phyloP scores from a whole-genome alignment of 2,329 filamentous ascomycete species.

The Thielaviopsis euricoi region DNA sequence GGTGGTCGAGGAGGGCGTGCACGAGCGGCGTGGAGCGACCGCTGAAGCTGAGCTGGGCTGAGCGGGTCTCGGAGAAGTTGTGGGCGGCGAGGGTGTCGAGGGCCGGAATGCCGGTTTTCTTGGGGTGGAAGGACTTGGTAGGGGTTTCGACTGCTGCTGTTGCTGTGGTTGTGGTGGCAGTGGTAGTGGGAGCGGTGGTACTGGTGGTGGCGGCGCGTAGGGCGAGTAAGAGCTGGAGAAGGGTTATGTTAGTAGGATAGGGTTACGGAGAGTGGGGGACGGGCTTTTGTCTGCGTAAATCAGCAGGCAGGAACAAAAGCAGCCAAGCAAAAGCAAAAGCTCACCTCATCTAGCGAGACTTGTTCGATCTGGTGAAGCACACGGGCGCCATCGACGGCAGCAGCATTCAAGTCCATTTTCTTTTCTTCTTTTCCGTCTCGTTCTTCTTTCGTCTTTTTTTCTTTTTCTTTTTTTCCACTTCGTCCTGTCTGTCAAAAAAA shows the following conservation, averaged over 20 bases:
- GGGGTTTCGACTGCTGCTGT: constrained; percentile 6
- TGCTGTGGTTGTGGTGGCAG: too few species aligned
- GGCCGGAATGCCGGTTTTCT: constrained; percentile 24
- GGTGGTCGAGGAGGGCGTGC: constrained; percentile 35
- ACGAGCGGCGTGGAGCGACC: constrained; percentile 38
- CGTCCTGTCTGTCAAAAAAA: too few species aligned
- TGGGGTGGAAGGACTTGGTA: constrained; percentile 13
- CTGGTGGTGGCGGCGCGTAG: too few species aligned
- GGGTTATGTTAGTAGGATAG: not conserved
- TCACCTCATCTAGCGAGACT: constrained; percentile 42
- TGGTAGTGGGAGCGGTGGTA: too few species aligned
- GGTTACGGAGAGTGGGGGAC: constrained; percentile 11
- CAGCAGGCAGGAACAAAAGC: not conserved
- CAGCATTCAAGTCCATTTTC: constrained; percentile 18
- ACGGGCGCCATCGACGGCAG: constrained; percentile 28
- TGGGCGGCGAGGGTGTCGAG: constrained; percentile 30
- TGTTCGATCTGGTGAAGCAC: constrained; percentile 40
- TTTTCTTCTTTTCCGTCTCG: not conserved
- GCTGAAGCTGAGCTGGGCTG: constrained; percentile 30
- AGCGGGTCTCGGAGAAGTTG: constrained; percentile 32
- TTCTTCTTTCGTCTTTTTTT: not conserved
- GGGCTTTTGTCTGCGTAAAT: too few species aligned
- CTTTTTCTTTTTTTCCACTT: too few species aligned
- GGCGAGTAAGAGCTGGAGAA: constrained; percentile 15
- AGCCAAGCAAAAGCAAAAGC: too few species aligned